A percentile compares a stretch with the other conserved stretches of the same genome.
Evolutionary conservation across 768 basidiomycete genomes (phyloP).

Genomic region (Mrakia hoshinonis): DNA sequence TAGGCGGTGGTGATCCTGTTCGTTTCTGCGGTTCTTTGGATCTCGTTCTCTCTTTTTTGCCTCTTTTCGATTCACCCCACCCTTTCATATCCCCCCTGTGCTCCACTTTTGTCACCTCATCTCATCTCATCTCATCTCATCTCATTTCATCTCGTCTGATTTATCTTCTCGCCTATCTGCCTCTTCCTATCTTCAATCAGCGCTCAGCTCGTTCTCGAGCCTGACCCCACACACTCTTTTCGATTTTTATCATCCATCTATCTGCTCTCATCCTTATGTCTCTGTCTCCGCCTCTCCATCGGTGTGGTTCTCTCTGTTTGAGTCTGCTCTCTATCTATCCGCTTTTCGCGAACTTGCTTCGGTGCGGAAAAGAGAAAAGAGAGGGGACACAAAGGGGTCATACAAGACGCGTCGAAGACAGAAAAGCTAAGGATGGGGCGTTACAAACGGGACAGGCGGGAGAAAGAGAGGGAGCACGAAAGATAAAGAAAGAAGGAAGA

Average conservation of each 20-base stretch:
- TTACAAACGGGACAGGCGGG: neutral
- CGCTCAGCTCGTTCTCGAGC: neutral
- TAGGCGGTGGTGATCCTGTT: too few relatives aligned
- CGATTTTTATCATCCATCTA: neutral
- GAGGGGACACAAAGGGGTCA: too few relatives aligned
- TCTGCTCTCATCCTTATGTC: neutral
- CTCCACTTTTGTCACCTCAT: too few relatives aligned
- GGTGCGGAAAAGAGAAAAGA: neutral
- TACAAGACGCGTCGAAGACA: neutral
- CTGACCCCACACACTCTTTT: neutral
- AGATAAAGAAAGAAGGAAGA: neutral
- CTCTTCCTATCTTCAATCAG: neutral
- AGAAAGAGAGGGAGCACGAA: neutral
- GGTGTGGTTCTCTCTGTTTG: neutral
- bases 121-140: neutral
- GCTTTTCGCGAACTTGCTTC: too few relatives aligned
- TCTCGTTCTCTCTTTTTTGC: neutral
- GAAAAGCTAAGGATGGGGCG: neutral
- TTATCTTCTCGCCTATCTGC: neutral
- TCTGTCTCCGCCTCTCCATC: neutral
- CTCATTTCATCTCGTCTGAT: neutral
- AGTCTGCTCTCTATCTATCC: neutral
- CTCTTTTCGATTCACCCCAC: neutral
- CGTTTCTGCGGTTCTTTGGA: neutral
- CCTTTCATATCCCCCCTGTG: too few relatives aligned